Percentiles rank a stretch among this genome's conserved stretches.
These are phyloP conservation scores for Penicillium coffeae DNA, from an alignment of 495 filamentous ascomycete genomes.

Conservation along the genomic window DNA sequence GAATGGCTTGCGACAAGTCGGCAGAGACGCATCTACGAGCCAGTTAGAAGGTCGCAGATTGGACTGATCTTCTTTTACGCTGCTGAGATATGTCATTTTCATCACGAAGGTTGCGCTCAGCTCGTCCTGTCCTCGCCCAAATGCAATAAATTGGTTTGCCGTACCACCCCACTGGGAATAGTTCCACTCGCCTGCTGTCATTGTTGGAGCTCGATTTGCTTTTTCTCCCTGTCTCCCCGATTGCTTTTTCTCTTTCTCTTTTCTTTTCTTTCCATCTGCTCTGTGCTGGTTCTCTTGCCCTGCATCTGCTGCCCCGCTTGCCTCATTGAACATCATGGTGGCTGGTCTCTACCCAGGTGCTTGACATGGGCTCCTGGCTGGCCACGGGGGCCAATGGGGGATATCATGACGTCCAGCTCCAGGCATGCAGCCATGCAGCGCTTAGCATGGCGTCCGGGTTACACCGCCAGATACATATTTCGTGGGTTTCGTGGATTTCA, in stretches of 20 bases:
- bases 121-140: constrained; percentile 14
- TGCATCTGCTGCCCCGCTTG: neutral
- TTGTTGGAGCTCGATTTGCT: constrained; percentile 10
- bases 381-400: neutral
- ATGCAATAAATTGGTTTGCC: constrained; percentile 18
- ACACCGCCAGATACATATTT: constrained; percentile 26
- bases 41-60: constrained; percentile 5
- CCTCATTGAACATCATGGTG: neutral
- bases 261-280: neutral
- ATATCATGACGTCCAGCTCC: neutral
- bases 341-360: too few relatives aligned
- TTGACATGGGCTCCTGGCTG: too few relatives aligned
- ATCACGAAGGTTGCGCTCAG: constrained; percentile 19
- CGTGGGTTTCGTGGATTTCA: neutral
- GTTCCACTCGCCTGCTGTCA: constrained; percentile 7
- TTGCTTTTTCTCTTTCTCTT: too few relatives aligned
- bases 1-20: neutral
- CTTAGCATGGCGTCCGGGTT: constrained; percentile 16
- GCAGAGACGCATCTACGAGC: constrained; percentile 14
- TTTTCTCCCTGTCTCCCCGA: constrained; percentile 3
- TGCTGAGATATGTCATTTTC: constrained; percentile 29
- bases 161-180: constrained; percentile 20
- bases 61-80: constrained; percentile 6
- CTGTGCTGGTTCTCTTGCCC: neutral
- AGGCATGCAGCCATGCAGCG: constrained; percentile 1